Evolutionary conservation across 2,329 filamentous ascomycete species (phyloP).

Genomic region (Zymoseptoria ardabiliae): DNA sequence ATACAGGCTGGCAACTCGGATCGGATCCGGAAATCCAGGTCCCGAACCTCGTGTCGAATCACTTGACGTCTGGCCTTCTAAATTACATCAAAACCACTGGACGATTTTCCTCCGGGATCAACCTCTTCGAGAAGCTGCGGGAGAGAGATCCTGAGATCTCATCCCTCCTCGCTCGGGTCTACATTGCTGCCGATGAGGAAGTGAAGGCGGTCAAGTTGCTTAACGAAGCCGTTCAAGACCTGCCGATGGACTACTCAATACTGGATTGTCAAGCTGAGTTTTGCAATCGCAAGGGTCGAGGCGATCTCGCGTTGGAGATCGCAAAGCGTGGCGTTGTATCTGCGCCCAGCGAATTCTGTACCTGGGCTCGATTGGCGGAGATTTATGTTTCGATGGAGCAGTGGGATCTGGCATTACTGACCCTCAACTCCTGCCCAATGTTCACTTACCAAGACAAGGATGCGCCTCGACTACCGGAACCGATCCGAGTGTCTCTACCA

Average conservation of each 20-base stretch:
- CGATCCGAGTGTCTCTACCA: constrained; percentile 77
- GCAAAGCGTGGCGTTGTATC: constrained; percentile 92
- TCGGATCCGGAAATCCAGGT: constrained; percentile 97
- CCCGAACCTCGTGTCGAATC: constrained; percentile 92
- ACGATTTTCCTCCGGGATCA: constrained; percentile 89
- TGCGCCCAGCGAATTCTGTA: constrained; percentile 92
- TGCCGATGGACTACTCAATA: constrained; percentile 96
- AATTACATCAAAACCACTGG: constrained; percentile 95
- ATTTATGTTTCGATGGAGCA: constrained; percentile 91
- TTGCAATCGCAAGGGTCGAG: constrained; percentile 76
- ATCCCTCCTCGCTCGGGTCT: constrained; percentile 80
- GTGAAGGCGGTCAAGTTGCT: constrained; percentile 88
- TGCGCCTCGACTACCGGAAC: constrained; percentile 86
- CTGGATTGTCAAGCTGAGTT: constrained; percentile 92
- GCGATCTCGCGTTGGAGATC: constrained; percentile 82
- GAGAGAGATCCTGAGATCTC: constrained; percentile 88
- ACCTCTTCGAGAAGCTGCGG: constrained; percentile 92
- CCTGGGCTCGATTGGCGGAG: constrained; percentile 88
- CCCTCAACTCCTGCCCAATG: constrained; percentile 97
- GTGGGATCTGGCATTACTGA: constrained; percentile 92
- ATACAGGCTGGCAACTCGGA: constrained; percentile 79
- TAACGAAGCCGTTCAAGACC: constrained; percentile 78
- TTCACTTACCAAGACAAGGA: constrained; percentile 99
- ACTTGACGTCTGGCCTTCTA: constrained; percentile 85
- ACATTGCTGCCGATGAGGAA: constrained; percentile 93